Evolutionary conservation across 1,284 basidiomycete genomes (phyloP).

Genomic region (Athelia sp.): DNA sequence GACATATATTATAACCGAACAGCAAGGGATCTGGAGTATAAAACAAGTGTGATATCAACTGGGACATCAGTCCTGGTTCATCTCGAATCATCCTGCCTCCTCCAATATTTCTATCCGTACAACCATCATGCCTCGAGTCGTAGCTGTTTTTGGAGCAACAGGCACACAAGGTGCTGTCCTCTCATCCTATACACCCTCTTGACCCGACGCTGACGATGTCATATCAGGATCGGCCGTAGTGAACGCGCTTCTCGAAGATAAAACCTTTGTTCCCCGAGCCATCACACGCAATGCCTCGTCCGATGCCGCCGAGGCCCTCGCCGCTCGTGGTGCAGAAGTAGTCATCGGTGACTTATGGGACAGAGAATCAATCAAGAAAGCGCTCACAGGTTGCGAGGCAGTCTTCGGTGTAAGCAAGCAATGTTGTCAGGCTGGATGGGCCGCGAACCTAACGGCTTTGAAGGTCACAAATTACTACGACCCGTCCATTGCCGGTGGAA

Average conservation of each 20-base stretch:
- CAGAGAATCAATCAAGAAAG: conserved; percentile 21
- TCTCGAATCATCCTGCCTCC: too few species aligned
- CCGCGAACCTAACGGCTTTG: background rate
- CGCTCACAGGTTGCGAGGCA: conserved; percentile 29
- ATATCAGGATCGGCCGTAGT: conserved; percentile 22
- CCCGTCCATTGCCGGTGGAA: conserved; percentile 16
- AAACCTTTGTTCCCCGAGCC: conserved; percentile 25
- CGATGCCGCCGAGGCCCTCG: conserved; percentile 19
- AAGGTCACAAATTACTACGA: conserved; percentile 20
- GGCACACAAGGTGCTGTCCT: background rate
- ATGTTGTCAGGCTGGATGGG: background rate
- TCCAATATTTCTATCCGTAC: too few species aligned
- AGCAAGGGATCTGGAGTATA: too few species aligned
- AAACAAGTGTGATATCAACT: too few species aligned
- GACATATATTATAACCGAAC: too few species aligned
- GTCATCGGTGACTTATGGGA: conserved; percentile 27
- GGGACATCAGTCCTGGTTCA: too few species aligned
- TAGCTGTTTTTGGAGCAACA: background rate
- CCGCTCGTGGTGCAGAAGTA: conserved; percentile 25
- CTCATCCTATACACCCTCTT: background rate
- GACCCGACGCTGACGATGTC: conserved; percentile 20
- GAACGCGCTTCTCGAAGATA: conserved; percentile 22
- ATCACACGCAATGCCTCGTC: conserved; percentile 25
- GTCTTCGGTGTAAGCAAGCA: conserved; percentile 29
- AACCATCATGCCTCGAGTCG: background rate